Base-by-base conservation (phyloP, 345 rosid species). In the Eucalyptus globulus region DNA sequence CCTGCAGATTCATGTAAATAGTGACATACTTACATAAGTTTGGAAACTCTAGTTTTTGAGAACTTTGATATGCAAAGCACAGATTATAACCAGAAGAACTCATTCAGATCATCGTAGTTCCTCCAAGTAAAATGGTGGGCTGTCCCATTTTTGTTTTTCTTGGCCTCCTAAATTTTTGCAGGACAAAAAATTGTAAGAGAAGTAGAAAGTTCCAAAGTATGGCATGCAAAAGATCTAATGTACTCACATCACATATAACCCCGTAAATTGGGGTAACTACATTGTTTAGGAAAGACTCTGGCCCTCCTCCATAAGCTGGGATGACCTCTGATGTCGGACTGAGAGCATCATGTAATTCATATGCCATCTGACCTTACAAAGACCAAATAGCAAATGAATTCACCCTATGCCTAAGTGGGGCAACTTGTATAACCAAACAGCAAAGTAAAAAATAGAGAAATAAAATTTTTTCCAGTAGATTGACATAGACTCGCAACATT, bases 21-120 rank as follows among this genome's bases (percentile, higher is more conserved):
- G 49, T 16, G 31, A 31, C 40, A 88, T 26, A 69, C n/a, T 51
- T 16, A 37, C 16, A 29, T 4, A 53, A 80, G 45, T 37, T 62
- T 26, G n/a, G 69, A 45, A 86, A 40, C 83, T 76, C 83, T 37
- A 76, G 83, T 24, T 37, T 80, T 88, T 37, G 69, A 88, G 58
- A 69, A 44, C 31, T 43, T 44, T 11, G 49, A 37, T 7, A 22
- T 40, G 88, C 88, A 92, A 91, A 44, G 43, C 53, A 86, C 22
- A 88, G 76, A 54, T 13, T 40, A 96, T 90, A 47, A 96, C 99
- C 99, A 97, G 94, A 97, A 97, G 92, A 89, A 97, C 93, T 97
- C 99, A 56, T 97, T 97, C 88, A 97, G 93, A 90, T 97, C 99
- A 92, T 97, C 99, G n/a, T 97, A 97, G 94, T 97, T 97, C 94